Evolutionary conservation across 177 flowering plant genomes (phyloP).

Genomic region (Telopea speciosissima): DNA sequence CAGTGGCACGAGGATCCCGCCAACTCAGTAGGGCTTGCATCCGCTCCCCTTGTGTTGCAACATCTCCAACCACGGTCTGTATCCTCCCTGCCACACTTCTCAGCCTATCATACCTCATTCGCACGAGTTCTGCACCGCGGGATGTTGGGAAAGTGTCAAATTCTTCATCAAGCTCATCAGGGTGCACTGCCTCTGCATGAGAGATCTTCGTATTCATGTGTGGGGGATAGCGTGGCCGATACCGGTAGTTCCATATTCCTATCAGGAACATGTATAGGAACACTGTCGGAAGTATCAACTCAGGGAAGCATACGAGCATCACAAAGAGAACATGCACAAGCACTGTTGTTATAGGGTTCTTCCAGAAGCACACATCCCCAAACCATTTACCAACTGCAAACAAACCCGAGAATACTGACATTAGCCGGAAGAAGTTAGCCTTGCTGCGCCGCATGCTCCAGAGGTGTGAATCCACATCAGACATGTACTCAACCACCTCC

Average conservation of each 20-base stretch:
- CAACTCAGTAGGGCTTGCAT: conserved; percentile 71
- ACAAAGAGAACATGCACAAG: conserved; percentile 77
- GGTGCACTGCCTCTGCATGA: conserved; percentile 77
- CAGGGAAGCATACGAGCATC: conserved; percentile 89
- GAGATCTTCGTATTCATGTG: conserved; percentile 88
- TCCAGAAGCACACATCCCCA: conserved; percentile 82
- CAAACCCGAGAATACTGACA: conserved; percentile 72
- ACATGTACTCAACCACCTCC: conserved; percentile 94
- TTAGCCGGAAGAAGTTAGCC: conserved; percentile 80
- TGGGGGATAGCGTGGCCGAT: conserved; percentile 80
- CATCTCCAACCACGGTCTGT: conserved; percentile 81
- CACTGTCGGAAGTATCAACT: conserved; percentile 69
- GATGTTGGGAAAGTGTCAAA: conserved; percentile 84
- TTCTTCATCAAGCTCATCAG: conserved; percentile 92
- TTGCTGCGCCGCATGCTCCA: conserved; percentile 96
- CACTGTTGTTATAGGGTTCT: conserved; percentile 80
- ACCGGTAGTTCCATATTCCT: conserved; percentile 86
- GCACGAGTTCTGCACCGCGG: conserved; percentile 59
- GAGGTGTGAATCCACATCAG: conserved; percentile 82
- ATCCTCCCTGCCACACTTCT: conserved; percentile 89
- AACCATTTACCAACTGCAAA: conserved; percentile 74
- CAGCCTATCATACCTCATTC: conserved; percentile 85
- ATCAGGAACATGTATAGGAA: conserved; percentile 91
- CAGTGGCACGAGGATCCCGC: conserved; percentile 89
- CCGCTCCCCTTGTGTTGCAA: conserved; percentile 89